Evolutionary conservation across 208 protist species (phyloP), one percentile per base, ranked within the genome.

Genomic region (Trypanosoma grayi): DNA sequence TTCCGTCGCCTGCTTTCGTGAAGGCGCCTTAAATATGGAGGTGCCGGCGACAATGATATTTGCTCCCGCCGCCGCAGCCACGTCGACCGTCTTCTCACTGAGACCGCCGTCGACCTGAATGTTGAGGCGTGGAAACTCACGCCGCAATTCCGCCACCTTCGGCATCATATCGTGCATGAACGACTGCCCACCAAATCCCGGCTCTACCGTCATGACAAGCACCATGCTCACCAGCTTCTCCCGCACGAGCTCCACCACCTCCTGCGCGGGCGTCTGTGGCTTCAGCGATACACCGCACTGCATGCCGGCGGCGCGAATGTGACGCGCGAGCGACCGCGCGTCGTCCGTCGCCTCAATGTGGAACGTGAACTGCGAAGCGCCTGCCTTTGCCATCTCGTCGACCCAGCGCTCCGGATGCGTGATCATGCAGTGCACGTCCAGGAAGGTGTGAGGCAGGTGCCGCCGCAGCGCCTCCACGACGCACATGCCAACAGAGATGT

Each of bases 101-200:
- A 99, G 51, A 10, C 99, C 99, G 44, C 99, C 99, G 73, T 99
- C 98, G 10, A 99, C 98, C 73, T 99, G 83, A 68, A 99, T 99
- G 71, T 98, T 85, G 3, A 99, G 58, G 14, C 73, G 41, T 31
- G 97, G 92, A 52, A 90, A 92, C 31, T 62, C 69, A 24, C 57
- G 28, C 31, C 98, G 81, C 6, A 99, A 63, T 44, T 81, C 70
- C 22, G 27, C 31, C n/a, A 99, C 98, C 78, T 99, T 99, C 55
- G 82, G 75, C 82, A 99, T 94, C 79, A 97, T 96, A 5, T 99
- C 90, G 0, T 60, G 52, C 94, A 99, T 99, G 73, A 99, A 99
- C 1, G 74, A 81, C 82, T 99, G 98, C 18, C 99, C 99, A 33
- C 98, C 98, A 63, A 99, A 99, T 40, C 99, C 99, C 16, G 98